Conservation (phyloP, 805 yeast species). For the Lipomyces yamanashiensis region DNA sequence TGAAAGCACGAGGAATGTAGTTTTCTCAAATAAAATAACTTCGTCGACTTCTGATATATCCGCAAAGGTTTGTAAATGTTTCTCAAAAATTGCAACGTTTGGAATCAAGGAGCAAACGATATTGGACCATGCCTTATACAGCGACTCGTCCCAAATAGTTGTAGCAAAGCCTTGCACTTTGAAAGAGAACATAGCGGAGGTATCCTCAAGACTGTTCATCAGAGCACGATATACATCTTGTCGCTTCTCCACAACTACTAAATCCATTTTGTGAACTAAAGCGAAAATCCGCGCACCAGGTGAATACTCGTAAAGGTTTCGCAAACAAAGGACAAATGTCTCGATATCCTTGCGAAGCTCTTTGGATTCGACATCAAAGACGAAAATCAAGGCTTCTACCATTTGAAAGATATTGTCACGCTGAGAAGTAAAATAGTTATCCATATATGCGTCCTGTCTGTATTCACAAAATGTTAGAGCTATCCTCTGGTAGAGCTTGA, state of each 20-base stretch:
- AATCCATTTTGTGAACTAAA: slow-evolving; percentile 92
- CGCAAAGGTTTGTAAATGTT: slow-evolving; percentile 73
- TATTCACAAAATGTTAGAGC: background rate
- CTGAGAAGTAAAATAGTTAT: slow-evolving; percentile 85
- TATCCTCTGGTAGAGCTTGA: background rate
- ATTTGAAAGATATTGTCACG: slow-evolving; percentile 91
- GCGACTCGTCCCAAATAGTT: slow-evolving; percentile 94
- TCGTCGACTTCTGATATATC: slow-evolving; percentile 81
- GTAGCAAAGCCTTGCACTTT: slow-evolving; percentile 79
- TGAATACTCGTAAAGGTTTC: slow-evolving; percentile 78
- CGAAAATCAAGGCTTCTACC: slow-evolving; percentile 95
- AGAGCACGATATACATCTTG: slow-evolving; percentile 75
- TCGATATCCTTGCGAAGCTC: slow-evolving; percentile 92
- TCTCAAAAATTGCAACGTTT: slow-evolving; percentile 79
- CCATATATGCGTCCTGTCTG: slow-evolving; percentile 91
- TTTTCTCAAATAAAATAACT: slow-evolving; percentile 87
- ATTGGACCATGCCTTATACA: slow-evolving; percentile 96
- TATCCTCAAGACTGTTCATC: slow-evolving; percentile 78
- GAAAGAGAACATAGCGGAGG: slow-evolving; percentile 50
- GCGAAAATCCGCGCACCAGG: slow-evolving; percentile 93
- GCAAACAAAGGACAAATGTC: slow-evolving; percentile 81
- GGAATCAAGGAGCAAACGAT: slow-evolving; percentile 95
- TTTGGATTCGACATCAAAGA: slow-evolving; percentile 92
- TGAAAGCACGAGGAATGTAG: slow-evolving; percentile 84
- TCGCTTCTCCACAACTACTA: slow-evolving; percentile 53